phyloP scores from a whole-genome alignment of 75 land plant species.

The Gnetum montanum region DNA sequence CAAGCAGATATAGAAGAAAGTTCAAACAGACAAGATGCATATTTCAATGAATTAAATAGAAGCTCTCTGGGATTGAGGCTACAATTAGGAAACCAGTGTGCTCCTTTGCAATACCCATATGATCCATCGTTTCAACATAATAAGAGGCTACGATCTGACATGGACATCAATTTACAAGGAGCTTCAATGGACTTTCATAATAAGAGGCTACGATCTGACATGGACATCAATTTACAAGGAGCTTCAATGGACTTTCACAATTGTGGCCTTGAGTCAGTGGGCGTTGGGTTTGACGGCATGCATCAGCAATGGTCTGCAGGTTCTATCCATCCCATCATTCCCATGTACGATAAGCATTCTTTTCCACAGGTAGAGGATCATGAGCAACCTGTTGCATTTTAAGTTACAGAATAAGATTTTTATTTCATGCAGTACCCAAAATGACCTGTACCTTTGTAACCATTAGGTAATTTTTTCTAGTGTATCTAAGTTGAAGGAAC shows the following conservation, averaged over 20 bases:
- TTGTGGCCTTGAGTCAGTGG: background rate
- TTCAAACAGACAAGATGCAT: background rate
- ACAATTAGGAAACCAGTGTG: background rate
- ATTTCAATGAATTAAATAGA: constrained; percentile 1
- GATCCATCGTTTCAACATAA: too few species aligned
- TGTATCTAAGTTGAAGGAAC: background rate
- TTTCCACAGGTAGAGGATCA: background rate
- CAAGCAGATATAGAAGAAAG: background rate
- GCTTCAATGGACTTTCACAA: background rate
- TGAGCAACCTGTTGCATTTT: background rate
- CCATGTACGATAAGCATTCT: background rate
- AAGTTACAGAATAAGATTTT: background rate
- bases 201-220: background rate
- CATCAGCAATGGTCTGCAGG: background rate
- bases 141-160: background rate
- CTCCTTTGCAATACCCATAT: background rate
- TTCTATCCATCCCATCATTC: background rate
- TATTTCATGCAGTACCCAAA: background rate
- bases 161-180: background rate
- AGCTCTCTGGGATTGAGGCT: background rate
- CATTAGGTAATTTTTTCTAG: background rate
- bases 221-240: background rate
- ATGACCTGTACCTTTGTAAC: background rate
- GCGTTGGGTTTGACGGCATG: background rate
- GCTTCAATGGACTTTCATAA: background rate